Conservation (phyloP, 345 rosid species). For the Angophora floribunda region DNA sequence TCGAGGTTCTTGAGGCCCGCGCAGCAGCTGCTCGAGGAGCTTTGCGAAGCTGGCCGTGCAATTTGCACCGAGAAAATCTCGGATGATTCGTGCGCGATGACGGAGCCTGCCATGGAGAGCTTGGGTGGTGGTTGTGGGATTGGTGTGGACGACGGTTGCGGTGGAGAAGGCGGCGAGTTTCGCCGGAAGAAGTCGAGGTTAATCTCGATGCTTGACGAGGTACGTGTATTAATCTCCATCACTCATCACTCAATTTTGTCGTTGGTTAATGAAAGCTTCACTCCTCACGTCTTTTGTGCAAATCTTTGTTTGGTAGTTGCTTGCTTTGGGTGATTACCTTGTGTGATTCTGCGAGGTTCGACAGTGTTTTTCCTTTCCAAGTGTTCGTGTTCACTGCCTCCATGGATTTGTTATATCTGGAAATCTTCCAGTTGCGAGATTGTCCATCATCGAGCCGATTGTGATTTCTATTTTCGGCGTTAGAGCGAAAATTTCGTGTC, state of each 20-base stretch:
- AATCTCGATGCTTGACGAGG: constrained; percentile 88
- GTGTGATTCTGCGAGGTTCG: background rate
- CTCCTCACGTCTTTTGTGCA: background rate
- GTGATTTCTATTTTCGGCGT: background rate
- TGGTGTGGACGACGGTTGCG: background rate
- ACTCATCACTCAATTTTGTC: background rate
- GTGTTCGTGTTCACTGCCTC: background rate
- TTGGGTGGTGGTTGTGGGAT: constrained; percentile 26
- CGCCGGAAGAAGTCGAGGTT: constrained; percentile 68
- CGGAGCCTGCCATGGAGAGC: constrained; percentile 15
- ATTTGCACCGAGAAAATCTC: constrained; percentile 29
- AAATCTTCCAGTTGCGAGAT: background rate
- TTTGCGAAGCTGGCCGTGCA: constrained; percentile 58
- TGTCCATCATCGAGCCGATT: background rate
- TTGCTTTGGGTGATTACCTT: constrained; percentile 1
- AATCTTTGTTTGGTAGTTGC: constrained; percentile 1
- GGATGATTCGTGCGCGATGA: constrained; percentile 36
- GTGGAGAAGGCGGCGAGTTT: constrained; percentile 33
- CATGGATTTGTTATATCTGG: background rate
- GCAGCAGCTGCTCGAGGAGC: constrained; percentile 70
- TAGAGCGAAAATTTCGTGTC: background rate
- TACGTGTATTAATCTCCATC: constrained; percentile 1
- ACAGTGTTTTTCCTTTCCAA: background rate
- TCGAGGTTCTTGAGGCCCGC: constrained; percentile 90
- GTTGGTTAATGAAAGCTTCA: no score